These are phyloP conservation scores for Turnera subulata DNA, from an alignment of 345 rosid species.

Conservation along the genomic window DNA sequence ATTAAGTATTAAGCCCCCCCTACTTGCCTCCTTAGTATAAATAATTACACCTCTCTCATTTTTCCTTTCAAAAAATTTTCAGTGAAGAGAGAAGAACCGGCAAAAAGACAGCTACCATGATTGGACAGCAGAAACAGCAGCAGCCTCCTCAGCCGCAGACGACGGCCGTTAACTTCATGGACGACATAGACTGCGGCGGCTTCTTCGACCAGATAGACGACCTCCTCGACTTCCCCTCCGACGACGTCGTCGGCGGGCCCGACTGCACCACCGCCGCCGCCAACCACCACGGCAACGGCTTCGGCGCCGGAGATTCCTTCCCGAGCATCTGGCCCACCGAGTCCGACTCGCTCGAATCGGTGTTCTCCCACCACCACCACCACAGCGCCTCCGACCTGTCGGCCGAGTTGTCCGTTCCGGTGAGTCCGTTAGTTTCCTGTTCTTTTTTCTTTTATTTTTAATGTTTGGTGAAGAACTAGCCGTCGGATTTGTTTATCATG, in stretches of 20 bases:
- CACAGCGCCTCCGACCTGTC: conserved; percentile 58
- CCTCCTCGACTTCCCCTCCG: conserved; percentile 73
- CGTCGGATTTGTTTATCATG: conserved; percentile 13
- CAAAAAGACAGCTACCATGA: conserved; percentile 35
- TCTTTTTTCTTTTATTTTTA: background rate
- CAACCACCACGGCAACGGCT: background rate
- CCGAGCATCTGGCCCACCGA: conserved; percentile 69
- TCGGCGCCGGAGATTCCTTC: conserved; percentile 16
- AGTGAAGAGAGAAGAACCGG: too few species aligned
- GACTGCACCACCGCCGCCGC: conserved; percentile 15
- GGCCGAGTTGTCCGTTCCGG: conserved; percentile 86
- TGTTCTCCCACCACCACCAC: conserved; percentile 37
- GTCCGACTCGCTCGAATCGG: conserved; percentile 58
- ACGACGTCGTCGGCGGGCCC: conserved; percentile 43
- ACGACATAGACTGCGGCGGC: conserved; percentile 84
- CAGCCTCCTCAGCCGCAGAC: conserved; percentile 14
- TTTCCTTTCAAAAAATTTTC: too few species aligned
- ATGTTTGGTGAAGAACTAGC: background rate
- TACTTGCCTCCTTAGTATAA: too few species aligned
- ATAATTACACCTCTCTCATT: too few species aligned
- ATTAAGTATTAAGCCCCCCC: too few species aligned
- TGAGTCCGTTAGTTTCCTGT: conserved; percentile 26
- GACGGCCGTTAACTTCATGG: conserved; percentile 32
- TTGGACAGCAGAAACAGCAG: conserved; percentile 37
- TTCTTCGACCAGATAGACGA: conserved; percentile 96